A percentile compares a stretch with the other conserved stretches of the same genome.
Evolutionary conservation across 352 stramenopile genomes (phyloP).

Genomic region (Pythium coloratum): DNA sequence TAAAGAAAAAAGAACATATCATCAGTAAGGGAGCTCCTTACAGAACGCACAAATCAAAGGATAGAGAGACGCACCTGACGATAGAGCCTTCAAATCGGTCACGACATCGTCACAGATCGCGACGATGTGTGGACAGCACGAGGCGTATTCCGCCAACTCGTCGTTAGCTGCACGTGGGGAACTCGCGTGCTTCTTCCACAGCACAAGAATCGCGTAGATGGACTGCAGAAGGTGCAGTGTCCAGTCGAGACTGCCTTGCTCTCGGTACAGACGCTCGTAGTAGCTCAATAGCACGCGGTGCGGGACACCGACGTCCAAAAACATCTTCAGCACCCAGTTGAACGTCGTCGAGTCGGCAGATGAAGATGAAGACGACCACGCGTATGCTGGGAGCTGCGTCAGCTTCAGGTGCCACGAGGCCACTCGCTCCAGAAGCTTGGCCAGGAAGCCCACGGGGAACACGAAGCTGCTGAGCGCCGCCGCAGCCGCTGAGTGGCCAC

Average conservation of each 20-base stretch:
- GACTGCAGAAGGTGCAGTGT: slow-evolving; percentile 76
- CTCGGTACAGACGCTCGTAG: slow-evolving; percentile 82
- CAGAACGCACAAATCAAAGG: background rate
- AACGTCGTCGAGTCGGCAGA: slow-evolving; percentile 68
- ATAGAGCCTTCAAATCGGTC: slow-evolving; percentile 77
- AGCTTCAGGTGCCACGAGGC: slow-evolving; percentile 77
- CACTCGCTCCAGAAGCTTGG: slow-evolving; percentile 71
- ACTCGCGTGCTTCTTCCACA: slow-evolving; percentile 85
- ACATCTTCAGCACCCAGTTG: slow-evolving; percentile 83
- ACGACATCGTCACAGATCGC: slow-evolving; percentile 80
- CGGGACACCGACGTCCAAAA: slow-evolving; percentile 78
- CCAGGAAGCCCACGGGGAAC: slow-evolving; percentile 77
- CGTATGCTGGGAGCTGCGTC: slow-evolving; percentile 45
- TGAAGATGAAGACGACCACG: slow-evolving; percentile 36
- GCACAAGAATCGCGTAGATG: slow-evolving; percentile 68
- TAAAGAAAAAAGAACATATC: slow-evolving; percentile 4
- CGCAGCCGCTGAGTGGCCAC: slow-evolving; percentile 28
- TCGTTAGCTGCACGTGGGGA: slow-evolving; percentile 70
- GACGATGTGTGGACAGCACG: slow-evolving; percentile 74
- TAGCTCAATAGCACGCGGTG: slow-evolving; percentile 71
- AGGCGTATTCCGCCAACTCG: slow-evolving; percentile 68
- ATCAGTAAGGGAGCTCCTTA: background rate
- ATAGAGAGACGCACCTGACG: slow-evolving; percentile 48
- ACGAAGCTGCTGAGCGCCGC: slow-evolving; percentile 50
- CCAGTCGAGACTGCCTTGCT: slow-evolving; percentile 59